These are phyloP conservation scores for Allium cepa DNA, from an alignment of 106 monocot genomes.

Conservation along the genomic window DNA sequence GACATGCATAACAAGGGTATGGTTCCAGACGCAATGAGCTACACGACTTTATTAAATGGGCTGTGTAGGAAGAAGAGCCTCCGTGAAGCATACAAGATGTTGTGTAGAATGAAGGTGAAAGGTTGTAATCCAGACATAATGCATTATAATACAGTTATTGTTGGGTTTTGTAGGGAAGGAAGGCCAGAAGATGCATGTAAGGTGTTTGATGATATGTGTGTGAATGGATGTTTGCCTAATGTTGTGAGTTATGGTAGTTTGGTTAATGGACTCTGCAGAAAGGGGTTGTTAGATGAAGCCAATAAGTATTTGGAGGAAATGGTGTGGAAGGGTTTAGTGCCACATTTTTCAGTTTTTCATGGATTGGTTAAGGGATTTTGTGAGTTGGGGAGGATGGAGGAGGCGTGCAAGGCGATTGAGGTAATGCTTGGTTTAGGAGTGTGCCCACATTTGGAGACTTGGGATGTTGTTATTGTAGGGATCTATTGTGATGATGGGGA, in stretches of 20 bases:
- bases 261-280: constrained; percentile 55
- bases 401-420: constrained; percentile 32
- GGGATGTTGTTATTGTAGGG: constrained; percentile 31
- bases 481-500: constrained; percentile 26
- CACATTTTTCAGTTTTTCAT: constrained; percentile 85
- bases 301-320: constrained; percentile 59
- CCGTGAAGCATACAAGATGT: constrained; percentile 75
- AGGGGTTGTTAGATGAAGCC: constrained; percentile 52
- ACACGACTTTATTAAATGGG: constrained; percentile 70
- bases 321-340: constrained; percentile 44
- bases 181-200: constrained; percentile 65
- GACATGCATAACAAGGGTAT: constrained; percentile 86
- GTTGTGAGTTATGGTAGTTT: constrained; percentile 46
- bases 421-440: constrained; percentile 60
- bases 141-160: constrained; percentile 77
- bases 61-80: constrained; percentile 77
- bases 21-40: constrained; percentile 44
- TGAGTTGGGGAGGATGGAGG: constrained; percentile 51
- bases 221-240: constrained; percentile 44
- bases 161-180: constrained; percentile 67
- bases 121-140: constrained; percentile 74
- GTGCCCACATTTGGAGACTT: constrained; percentile 63
- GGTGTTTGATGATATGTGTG: constrained; percentile 76
- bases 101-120: constrained; percentile 71
- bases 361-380: constrained; percentile 63